Evolutionary conservation across 768 basidiomycete genomes (phyloP), one percentile per base, ranked within the genome.

Genomic region (Auricularia sp.): DNA sequence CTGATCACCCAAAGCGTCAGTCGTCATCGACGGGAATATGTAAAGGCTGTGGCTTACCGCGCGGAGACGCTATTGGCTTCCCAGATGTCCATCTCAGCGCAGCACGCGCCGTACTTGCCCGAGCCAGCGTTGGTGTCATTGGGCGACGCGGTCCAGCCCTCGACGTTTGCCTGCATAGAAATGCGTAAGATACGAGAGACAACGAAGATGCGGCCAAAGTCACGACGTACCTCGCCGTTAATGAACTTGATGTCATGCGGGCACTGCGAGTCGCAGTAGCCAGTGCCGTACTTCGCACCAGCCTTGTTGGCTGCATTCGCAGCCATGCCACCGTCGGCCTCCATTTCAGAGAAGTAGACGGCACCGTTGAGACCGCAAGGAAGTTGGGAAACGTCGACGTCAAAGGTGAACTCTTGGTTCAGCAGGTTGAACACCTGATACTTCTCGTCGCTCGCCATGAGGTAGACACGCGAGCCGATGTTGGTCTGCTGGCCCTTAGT

Each of bases 201-300:
- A 21, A 35, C 36, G 64, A 62, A 59, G 37, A 14, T 29, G 13
- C 33, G 14, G 56, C 54, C 39, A 7, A 62, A 37, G 33, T 42
- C 18, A 39, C 54, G 14, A 74, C 77, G 64, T 59, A 81, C 83
- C 73, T 75, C 71, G 68, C 84, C 84, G 71, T 80, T 77, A 70
- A 85, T 84, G 76, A 83, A 85, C 76, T 85, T 84, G 75, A 84
- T 73, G 70, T 84, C 83, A 44, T 77, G 77, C 1, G 83, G 82
- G 74, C 83, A 84, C 71, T 85, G 83, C 18, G 84, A 79, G 71
- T 86, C 84, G 73, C 85, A 85, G 74, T 86, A 86, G 16, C 85
- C 85, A 24, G 83, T 84, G 61, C 84, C 83, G 73, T 81, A 86
- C 72, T 82, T 79, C 70, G 83, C 82, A 68, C 82, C 83, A 63